Evolutionary conservation across 192 early-diverging fungal genomes (phyloP), one percentile per base, ranked within the genome.

Genomic region (Backusella liffmaniae): DNA sequence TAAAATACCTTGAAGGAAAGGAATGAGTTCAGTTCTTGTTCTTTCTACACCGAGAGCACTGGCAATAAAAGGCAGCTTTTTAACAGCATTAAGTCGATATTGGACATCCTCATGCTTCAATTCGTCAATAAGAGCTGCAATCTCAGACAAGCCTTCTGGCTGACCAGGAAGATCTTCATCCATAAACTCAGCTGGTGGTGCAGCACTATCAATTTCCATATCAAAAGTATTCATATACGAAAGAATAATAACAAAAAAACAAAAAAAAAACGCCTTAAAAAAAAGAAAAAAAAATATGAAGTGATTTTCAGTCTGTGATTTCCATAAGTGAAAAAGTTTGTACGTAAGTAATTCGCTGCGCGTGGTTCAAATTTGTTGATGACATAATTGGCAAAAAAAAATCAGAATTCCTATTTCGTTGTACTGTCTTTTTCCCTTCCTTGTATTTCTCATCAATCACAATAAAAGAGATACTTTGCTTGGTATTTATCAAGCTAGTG

Each of bases 21-120:
- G 97, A 84, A 99, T 91, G 35, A 99, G 91, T 86, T 99, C 98
- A 39, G 93, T 91, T 36, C 98, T 88, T 42, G 98, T 95, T 67
- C 98, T 91, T 83, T 98, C 95, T 62, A 91, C 92, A 36, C 98
- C 98, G 41, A 99, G 89, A 18, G 98, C 97, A 46, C 94, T 87
- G 16, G 97, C 96, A 70, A 97, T 97, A 65, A 92, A 92, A 32
- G 88, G 84, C 30, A 97, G 86, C 39, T 94, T 88, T 67, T 88
- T 86, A 77, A 97, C 92, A 49, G 96, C 94, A 71, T 93, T 95
- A 29, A 97, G 85, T 66, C 95, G 86, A 71, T 95, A 86, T 42
- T 88, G 85, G 37, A 94, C 89, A 84, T 97, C 96, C 77, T 97
- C 96, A 86, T 96, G 94, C 79, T 96, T 95, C 39, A 97, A 84